Evolutionary conservation across 495 filamentous ascomycete genomes (phyloP), one percentile per base, ranked within the genome.

Genomic region (Talaromyces trachyspermus): DNA sequence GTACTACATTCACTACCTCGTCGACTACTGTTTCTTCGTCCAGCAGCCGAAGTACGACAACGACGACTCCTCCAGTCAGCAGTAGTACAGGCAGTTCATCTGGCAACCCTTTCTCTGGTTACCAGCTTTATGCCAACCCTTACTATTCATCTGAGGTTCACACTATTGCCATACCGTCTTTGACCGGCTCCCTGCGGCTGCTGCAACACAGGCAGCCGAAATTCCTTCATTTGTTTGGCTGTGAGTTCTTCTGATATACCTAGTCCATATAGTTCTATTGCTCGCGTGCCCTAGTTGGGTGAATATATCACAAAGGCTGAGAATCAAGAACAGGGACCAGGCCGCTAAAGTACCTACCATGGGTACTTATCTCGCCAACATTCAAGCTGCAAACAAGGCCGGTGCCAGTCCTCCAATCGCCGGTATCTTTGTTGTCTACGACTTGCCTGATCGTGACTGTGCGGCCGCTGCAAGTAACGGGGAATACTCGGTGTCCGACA

Each of bases 361-460:
- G 68, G 75, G 74, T 48, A 62, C 68, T 8, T 79, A 73, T 29
- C 56, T 84, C 38, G 57, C 55, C 14, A 74, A 81, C 27, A 77
- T 82, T 47, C 66, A 76, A 39, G 65, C 71, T 55, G 57, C 75
- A 53, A 65, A 83, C 55, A 74, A 71, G 44, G 72, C 76, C 23
- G 80, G 80, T 25, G 64, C 64, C 6, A 62, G 40, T 20, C 72
- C 69, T 18, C 59, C 60, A 38, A 67, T 74, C 52, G 63, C 72
- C 30, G 65, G 66, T 19, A 76, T 76, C 55, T 74, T 83, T 49
- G 85, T 89, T 56, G 77, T 87, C 54, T 89, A 89, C 63, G 82
- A 89, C 64, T 65, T 89, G 30, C 85, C 84, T 32, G 84, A 84
- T 50, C 81, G 85, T 66, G 85, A 89, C 58, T 89, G 85, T 61